Percentiles rank a stretch among this genome's conserved stretches.
Conservation (phyloP, 1,284 basidiomycete genomes). For the Agroathelia rolfsii region DNA sequence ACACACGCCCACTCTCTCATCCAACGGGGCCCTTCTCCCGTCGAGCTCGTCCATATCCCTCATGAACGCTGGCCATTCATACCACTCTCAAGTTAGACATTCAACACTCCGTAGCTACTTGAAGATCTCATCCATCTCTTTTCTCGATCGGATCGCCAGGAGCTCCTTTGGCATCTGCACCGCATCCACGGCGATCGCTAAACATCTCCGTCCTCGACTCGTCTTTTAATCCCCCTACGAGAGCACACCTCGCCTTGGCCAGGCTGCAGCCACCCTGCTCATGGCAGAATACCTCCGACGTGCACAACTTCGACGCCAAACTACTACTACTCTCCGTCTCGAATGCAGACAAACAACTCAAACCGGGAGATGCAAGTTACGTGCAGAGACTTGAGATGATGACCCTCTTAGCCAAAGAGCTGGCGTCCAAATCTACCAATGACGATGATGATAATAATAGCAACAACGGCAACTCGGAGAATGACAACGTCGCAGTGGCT, state of each 20-base stretch:
- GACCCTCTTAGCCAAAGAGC: slow-evolving; percentile 47
- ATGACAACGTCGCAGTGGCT: slow-evolving; percentile 63
- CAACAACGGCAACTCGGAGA: slow-evolving; percentile 12
- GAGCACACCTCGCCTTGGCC: slow-evolving; percentile 77
- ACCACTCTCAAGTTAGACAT: too few relatives aligned
- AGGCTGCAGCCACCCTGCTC: slow-evolving; percentile 25
- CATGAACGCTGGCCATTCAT: slow-evolving; percentile 49
- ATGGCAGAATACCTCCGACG: slow-evolving; percentile 6
- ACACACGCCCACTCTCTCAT: slow-evolving; percentile 25
- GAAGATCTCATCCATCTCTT: too few relatives aligned
- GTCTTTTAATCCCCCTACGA: slow-evolving; percentile 90
- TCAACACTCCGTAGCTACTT: too few relatives aligned
- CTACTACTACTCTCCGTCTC: slow-evolving; percentile 79
- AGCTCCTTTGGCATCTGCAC: slow-evolving; percentile 16
- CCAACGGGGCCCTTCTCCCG: slow-evolving; percentile 31
- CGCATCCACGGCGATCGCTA: slow-evolving; percentile 18
- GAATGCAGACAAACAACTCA: slow-evolving; percentile 83
- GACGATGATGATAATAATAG: slow-evolving; percentile 6
- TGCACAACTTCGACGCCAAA: slow-evolving; percentile 56
- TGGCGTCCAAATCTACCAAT: slow-evolving; percentile 22
- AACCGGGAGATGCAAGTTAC: slow-evolving; percentile 64
- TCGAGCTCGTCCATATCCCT: slow-evolving; percentile 46
- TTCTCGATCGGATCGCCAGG: too few relatives aligned
- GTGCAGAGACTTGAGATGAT: slow-evolving; percentile 80
- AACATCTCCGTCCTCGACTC: slow-evolving; percentile 74